These are phyloP conservation scores for Delonix regia DNA, from an alignment of 306 rosid species.

Conservation along the genomic window DNA sequence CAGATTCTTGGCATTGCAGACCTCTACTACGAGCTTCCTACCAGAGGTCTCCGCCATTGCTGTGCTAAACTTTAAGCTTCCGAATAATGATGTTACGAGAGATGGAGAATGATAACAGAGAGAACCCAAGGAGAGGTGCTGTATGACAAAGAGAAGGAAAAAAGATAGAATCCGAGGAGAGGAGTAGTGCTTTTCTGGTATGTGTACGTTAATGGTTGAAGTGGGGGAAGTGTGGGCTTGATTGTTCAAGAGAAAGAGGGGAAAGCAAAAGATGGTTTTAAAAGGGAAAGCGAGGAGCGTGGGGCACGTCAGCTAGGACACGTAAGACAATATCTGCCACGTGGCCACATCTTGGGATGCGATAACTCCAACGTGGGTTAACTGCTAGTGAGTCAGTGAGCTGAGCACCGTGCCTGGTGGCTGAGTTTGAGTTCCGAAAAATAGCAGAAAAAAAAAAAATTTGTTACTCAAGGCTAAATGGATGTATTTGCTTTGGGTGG, in stretches of 20 bases:
- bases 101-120: not conserved
- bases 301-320: conserved; percentile 29
- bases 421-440: conserved; percentile 22
- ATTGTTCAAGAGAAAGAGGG: not conserved
- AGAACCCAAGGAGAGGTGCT: not conserved
- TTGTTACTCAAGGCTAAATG: not conserved
- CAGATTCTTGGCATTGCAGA: conserved; percentile 80
- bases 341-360: conserved; percentile 38
- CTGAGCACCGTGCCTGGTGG: conserved; percentile 44
- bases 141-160: not conserved
- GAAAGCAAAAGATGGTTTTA: not conserved
- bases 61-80: not conserved
- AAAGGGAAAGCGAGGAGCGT: conserved; percentile 54
- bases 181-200: not conserved
- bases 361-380: conserved; percentile 18
- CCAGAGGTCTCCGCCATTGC: conserved; percentile 59
- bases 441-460: not conserved
- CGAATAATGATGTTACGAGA: not conserved
- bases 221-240: not conserved
- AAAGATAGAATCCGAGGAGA: not conserved
- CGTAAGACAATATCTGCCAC: conserved; percentile 41
- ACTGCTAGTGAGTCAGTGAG: conserved; percentile 26
- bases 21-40: conserved; percentile 71
- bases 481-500: not conserved
- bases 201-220: not conserved